Evolutionary conservation across 148 eudicot species (phyloP), one percentile per base, ranked within the genome.

Genomic region (Camellia sinensis): DNA sequence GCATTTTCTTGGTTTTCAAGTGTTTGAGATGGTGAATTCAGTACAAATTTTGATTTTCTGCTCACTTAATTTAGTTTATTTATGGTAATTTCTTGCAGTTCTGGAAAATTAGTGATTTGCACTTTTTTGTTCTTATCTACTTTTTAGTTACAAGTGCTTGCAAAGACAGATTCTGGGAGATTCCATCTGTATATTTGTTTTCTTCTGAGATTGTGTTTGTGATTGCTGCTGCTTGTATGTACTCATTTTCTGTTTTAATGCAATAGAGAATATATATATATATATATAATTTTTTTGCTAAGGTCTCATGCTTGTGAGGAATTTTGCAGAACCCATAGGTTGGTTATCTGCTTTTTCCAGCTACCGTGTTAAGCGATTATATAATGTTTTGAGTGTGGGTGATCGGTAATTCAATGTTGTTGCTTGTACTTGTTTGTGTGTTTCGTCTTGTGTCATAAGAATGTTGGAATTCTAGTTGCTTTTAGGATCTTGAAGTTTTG

Each of bases 401-500:
- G 37, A 29, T 29, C 37, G 37, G 37, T 29, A 29, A 29, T 29
- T 29, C 37, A 29, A 29, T 50, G 19, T 21, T 12, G 43, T 14
- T 7, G 54, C 18, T 50, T 21, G 40, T 71, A 59, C 19, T 43
- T 68, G 72, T 13, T 43, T 68, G 67, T 68, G 52, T 68, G 45
- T 46, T 48, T 17, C 21, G 19, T 71, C 29, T 9, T 19, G 44
- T 70, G 15, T 54, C 41, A 19, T 52, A 53, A 50, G 52, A 6
- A 53, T 21, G 41, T 48, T 46, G 21, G 73, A 19, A 71, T 18
- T n/a, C 74, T 71, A 71, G 57, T 71, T 19, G 15, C 41, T 12
- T 74, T 56, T 29, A 56, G 46, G 63, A 22, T 19, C 29, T 77
- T 77, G 73, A 66, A 37, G 63, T 18, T 65, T 64, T 44, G 17